phyloP scores from a whole-genome alignment of 2,329 filamentous ascomycete species.

The Colletotrichum sidae region DNA sequence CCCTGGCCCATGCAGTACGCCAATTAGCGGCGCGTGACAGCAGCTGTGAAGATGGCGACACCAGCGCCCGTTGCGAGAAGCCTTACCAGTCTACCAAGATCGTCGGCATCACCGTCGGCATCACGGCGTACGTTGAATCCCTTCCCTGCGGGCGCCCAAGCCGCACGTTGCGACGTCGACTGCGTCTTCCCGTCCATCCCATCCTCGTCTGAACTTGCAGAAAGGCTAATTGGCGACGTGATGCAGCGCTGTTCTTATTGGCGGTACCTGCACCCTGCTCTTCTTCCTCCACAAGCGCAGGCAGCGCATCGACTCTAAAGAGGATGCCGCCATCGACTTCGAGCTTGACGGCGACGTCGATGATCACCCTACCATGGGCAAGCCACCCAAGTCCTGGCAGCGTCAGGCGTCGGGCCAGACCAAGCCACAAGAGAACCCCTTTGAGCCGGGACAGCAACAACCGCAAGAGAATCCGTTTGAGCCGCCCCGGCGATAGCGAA shows the following conservation, averaged over 20 bases:
- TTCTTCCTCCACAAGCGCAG: slow-evolving; percentile 26
- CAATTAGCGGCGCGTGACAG: slow-evolving; percentile 22
- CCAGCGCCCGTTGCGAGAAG: slow-evolving; percentile 27
- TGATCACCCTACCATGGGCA: slow-evolving; percentile 34
- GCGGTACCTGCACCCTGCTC: slow-evolving; percentile 10
- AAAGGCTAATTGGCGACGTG: slow-evolving; percentile 8
- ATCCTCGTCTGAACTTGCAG: neutral
- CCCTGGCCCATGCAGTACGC: slow-evolving; percentile 15
- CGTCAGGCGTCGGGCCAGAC: slow-evolving; percentile 15
- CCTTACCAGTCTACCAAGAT: slow-evolving; percentile 29
- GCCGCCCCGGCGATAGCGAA: slow-evolving; percentile 22
- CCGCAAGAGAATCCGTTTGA: slow-evolving; percentile 31
- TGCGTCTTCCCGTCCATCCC: neutral
- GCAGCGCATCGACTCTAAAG: slow-evolving; percentile 23
- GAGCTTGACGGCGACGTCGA: slow-evolving; percentile 33
- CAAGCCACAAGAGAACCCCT: slow-evolving; percentile 27
- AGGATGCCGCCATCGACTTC: slow-evolving; percentile 25
- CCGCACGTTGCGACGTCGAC: neutral
- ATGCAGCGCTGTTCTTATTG: slow-evolving; percentile 27
- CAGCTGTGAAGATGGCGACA: slow-evolving; percentile 19
- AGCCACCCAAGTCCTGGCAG: slow-evolving; percentile 32
- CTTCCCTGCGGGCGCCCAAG: neutral
- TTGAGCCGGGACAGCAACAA: slow-evolving; percentile 17
- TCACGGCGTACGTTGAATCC: slow-evolving; percentile 24
- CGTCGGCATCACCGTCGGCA: slow-evolving; percentile 25